Evolutionary conservation across 2,329 filamentous ascomycete species (phyloP), one percentile per base, ranked within the genome.

Genomic region (Aaosphaeria pasadenensis): DNA sequence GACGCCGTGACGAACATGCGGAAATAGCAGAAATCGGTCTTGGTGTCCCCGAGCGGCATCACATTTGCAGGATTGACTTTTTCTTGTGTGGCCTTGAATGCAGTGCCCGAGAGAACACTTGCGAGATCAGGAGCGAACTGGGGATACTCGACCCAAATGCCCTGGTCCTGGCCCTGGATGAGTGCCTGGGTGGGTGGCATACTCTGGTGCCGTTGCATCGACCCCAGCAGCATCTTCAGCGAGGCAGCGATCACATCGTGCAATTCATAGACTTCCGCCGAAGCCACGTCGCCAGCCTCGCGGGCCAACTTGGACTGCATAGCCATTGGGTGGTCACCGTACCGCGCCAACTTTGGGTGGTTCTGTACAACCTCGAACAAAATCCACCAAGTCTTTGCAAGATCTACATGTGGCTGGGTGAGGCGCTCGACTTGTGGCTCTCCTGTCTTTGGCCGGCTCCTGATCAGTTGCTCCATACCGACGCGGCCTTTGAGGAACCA

Each of bases 341-440:
- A 72, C 31, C 47, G 57, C 33, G 47, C 53, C 29, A 71, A 38
- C 11, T 41, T 50, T 1, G 69, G 65, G 47, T 73, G 70, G 13
- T 58, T 63, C 1, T 58, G 60, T 5, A 78, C 52, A 11, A 75
- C 64, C 47, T 77, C 71, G 5, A 64, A 66, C 5, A 76, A 49
- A n/a, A 96, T 82, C 91, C 91, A 96, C 67, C 89, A 87, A 0
- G 85, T 80, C 67, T 96, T 96, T 28, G 89, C 86, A 44, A 96
- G 75, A 67, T 96, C 89, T 1, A 92, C 81, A 59, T 95, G 91
- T 1, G 89, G 86, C 70, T 96, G 91, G 49, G 88, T 81, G 68
- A 74, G 67, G 4, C 67, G 65, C 53, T 69, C 76, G 80, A 74
- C 54, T 76, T 79, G 58, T 28, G 55, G 59, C 51, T 83, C 78